These are phyloP conservation scores for Lachnellula subtilissima DNA, from an alignment of 2,329 filamentous ascomycete genomes.

Conservation along the genomic window DNA sequence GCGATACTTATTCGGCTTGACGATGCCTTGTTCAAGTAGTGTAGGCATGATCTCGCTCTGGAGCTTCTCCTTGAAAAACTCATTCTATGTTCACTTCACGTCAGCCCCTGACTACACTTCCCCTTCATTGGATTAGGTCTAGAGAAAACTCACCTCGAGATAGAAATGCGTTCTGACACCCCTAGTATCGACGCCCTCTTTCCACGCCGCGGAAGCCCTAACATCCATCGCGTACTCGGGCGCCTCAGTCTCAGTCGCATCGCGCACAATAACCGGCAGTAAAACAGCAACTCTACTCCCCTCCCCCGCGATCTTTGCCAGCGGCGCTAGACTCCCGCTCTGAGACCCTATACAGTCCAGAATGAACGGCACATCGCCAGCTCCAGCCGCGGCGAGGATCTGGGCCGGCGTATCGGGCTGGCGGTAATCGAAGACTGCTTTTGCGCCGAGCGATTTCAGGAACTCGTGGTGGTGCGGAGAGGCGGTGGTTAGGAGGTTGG, in stretches of 20 bases:
- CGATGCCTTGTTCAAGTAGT: constrained; percentile 33
- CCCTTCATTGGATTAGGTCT: too few species aligned
- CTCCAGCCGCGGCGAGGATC: constrained; percentile 24
- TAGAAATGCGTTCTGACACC: constrained; percentile 56
- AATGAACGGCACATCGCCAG: constrained; percentile 38
- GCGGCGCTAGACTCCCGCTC: constrained; percentile 41
- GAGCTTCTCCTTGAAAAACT: constrained; percentile 41
- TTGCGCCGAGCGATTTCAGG: constrained; percentile 31
- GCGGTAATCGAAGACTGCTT: constrained; percentile 30
- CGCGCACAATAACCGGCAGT: constrained; percentile 53
- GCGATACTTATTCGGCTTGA: constrained; percentile 38
- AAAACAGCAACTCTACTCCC: constrained; percentile 53
- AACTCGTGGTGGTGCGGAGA: constrained; percentile 26
- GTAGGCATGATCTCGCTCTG: constrained; percentile 25
- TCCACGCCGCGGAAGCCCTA: constrained; percentile 41
- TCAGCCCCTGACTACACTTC: too few species aligned
- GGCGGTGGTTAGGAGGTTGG: constrained; percentile 36
- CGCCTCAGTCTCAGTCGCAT: constrained; percentile 42
- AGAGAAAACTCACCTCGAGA: constrained; percentile 13
- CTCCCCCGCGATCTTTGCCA: constrained; percentile 45
- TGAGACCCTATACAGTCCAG: constrained; percentile 53
- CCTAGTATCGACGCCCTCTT: constrained; percentile 44
- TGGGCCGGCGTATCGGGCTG: constrained; percentile 15
- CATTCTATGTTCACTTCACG: constrained; percentile 37
- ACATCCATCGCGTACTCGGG: constrained; percentile 54